A percentile compares a stretch with the other conserved stretches of the same genome.
These are phyloP conservation scores for Marasmius tenuissimus DNA, from an alignment of 1,284 basidiomycete species.

Conservation along the genomic window DNA sequence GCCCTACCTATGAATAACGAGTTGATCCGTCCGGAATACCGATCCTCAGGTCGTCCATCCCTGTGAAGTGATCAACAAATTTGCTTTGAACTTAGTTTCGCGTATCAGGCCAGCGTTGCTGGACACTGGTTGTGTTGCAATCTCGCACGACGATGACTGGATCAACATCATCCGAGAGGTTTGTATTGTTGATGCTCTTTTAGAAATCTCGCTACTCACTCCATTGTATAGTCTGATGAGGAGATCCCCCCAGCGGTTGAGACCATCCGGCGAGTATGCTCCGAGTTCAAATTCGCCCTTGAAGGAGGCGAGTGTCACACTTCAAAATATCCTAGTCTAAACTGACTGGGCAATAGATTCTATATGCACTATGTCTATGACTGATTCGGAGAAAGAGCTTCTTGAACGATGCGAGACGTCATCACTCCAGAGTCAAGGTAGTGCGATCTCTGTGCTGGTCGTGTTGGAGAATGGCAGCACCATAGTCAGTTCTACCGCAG, in stretches of 20 bases:
- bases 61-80: slow-evolving; percentile 11
- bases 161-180: slow-evolving; percentile 7
- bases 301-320: background rate
- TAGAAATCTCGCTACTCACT: background rate
- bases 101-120: background rate
- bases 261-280: slow-evolving; percentile 4
- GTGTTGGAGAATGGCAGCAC: too few species aligned
- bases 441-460: too few species aligned
- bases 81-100: slow-evolving; percentile 4
- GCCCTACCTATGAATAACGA: background rate
- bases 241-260: slow-evolving; percentile 2
- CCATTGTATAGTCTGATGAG: background rate
- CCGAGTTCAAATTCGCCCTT: slow-evolving; percentile 5
- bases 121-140: slow-evolving; percentile 4
- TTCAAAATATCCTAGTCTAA: too few species aligned
- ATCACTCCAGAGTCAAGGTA: too few species aligned
- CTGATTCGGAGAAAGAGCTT: too few species aligned
- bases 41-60: slow-evolving; percentile 1
- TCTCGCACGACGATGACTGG: slow-evolving; percentile 14
- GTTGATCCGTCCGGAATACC: background rate
- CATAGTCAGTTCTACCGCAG: too few species aligned
- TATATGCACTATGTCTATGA: too few species aligned
- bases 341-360: too few species aligned
- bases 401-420: too few species aligned
- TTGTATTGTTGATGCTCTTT: background rate